A percentile compares a stretch with the other conserved stretches of the same genome.
phyloP scores from a whole-genome alignment of 768 basidiomycete species.

The Agrocybe chaxingu region DNA sequence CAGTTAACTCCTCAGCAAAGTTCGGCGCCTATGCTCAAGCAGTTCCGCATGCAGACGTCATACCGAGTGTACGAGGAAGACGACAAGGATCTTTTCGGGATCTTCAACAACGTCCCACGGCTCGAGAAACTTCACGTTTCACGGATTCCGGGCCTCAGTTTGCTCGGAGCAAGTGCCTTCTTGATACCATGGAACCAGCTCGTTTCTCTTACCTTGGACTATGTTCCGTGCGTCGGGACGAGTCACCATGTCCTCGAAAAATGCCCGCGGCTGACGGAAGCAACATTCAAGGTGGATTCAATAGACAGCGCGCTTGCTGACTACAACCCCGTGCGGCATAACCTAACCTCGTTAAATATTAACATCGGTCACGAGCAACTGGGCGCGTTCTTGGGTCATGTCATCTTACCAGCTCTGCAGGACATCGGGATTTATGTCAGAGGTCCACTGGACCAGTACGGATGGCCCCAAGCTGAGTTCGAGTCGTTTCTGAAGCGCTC shows the following conservation, averaged over 20 bases:
- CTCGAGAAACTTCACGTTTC: constrained; percentile 28
- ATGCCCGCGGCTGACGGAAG: constrained; percentile 24
- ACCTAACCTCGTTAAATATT: constrained; percentile 25
- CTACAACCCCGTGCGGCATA: constrained; percentile 18
- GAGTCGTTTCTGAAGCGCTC: constrained; percentile 28
- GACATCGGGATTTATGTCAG: constrained; percentile 25
- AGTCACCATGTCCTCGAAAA: constrained; percentile 25
- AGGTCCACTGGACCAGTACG: constrained; percentile 23
- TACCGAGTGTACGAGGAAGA: constrained; percentile 25
- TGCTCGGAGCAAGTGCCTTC: constrained; percentile 19
- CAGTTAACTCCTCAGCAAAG: constrained; percentile 17
- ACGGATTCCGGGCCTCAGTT: constrained; percentile 25
- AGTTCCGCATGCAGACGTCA: constrained; percentile 25
- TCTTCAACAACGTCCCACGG: constrained; percentile 26
- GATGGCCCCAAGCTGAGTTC: constrained; percentile 31
- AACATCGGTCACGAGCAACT: constrained; percentile 27
- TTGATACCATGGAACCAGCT: constrained; percentile 31
- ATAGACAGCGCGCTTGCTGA: constrained; percentile 18
- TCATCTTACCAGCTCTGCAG: constrained; percentile 24
- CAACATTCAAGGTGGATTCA: constrained; percentile 26
- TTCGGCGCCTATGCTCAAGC: constrained; percentile 26
- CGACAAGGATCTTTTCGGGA: constrained; percentile 26
- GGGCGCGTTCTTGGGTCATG: constrained; percentile 24
- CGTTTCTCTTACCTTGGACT: constrained; percentile 21
- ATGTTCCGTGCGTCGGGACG: constrained; percentile 24